These are phyloP conservation scores for Pochonia chlamydosporia DNA, from an alignment of 2,329 filamentous ascomycete genomes.

Conservation along the genomic window DNA sequence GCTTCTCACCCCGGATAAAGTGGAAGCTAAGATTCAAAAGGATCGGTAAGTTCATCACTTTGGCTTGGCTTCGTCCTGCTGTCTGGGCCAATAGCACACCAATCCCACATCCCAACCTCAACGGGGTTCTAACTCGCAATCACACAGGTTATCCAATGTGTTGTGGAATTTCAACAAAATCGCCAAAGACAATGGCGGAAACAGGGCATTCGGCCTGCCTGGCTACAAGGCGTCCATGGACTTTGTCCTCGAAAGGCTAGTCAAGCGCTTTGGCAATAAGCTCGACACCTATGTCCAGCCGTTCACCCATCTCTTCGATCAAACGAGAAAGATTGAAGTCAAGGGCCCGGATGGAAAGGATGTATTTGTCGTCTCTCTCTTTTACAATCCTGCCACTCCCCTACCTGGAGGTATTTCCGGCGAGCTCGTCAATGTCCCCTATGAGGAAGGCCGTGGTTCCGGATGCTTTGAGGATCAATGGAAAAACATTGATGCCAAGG, in stretches of 20 bases:
- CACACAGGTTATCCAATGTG: constrained; percentile 42
- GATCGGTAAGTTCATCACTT: neutral
- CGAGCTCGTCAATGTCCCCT: constrained; percentile 26
- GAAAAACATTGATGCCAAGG: constrained; percentile 32
- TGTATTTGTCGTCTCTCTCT: constrained; percentile 36
- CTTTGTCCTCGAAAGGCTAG: constrained; percentile 44
- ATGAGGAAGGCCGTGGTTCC: constrained; percentile 29
- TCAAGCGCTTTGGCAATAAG: constrained; percentile 31
- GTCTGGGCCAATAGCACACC: too few species aligned
- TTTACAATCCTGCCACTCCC: constrained; percentile 41
- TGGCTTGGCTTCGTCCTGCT: too few species aligned
- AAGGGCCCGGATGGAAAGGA: constrained; percentile 38
- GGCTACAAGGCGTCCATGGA: constrained; percentile 54
- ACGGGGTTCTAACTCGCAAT: neutral
- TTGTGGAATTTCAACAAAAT: constrained; percentile 51
- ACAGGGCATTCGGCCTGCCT: constrained; percentile 53
- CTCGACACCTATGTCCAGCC: constrained; percentile 39
- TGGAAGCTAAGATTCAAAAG: neutral
- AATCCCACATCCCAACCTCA: too few species aligned
- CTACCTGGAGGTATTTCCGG: constrained; percentile 27
- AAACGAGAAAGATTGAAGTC: constrained; percentile 35
- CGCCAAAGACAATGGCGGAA: constrained; percentile 48
- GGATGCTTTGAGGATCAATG: constrained; percentile 36
- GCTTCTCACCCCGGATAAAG: neutral
- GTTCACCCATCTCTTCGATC: constrained; percentile 40